Evolutionary conservation across 192 early-diverging fungal genomes (phyloP), one percentile per base, ranked within the genome.

Genomic region (Podila epigama): DNA sequence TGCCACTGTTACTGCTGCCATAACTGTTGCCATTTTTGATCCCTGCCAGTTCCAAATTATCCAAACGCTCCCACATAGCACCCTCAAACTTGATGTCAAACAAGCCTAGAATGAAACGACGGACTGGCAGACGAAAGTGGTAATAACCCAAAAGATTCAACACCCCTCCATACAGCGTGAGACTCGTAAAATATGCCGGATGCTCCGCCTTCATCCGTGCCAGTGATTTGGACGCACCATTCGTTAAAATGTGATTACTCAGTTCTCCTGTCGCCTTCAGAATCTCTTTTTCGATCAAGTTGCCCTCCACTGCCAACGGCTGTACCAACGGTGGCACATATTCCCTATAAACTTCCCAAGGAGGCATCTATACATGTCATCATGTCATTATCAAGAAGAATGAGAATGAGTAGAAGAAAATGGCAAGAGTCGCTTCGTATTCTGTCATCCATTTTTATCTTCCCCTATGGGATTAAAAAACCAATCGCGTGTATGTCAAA

Each of bases 231-330:
- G 91, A 92, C 3, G 92, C 92, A n/a, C 86, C 88, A 58, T 88
- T 91, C 8, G 92, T 89, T 31, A 95, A 71, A 68, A 95, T 93
- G 63, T 94, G 90, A 60, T 96, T 96, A 48, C 89, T 89, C 58
- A 96, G 81, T 69, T 93, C 92, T 41, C 92, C 91, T 48, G 94
- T 86, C 25, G 81, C 81, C 68, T 85, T 86, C 29, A 96, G 60
- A 53, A 96, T 88, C 57, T 91, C 91, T 58, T 82, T 70, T 68
- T 88, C 88, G 13, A 84, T 70, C 9, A 27, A 33, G 39, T 62
- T 66, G 2, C 68, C 73, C n/a, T 65, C 69, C 34, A 44, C 71
- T 16, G 78, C 54, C 35, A 79, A 54, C 25, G 65, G 58, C 20
- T 78, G 72, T 27, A 85, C 61, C 8, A 73, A 80, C 35, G 73